These are phyloP conservation scores for Talaromyces rugulosus DNA, from an alignment of 2,329 filamentous ascomycete species.

Conservation along the genomic window DNA sequence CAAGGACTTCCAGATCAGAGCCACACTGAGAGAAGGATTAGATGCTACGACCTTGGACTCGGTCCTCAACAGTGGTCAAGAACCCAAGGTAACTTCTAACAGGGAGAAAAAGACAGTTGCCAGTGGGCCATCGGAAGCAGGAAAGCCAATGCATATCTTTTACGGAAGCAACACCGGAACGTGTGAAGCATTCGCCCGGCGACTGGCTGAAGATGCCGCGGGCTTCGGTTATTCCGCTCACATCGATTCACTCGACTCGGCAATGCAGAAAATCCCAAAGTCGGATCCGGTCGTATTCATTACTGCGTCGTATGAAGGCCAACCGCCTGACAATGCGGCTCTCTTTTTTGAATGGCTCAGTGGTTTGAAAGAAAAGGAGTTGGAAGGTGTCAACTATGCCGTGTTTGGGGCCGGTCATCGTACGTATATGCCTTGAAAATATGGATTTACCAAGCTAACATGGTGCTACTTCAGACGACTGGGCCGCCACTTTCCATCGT, in stretches of 20 bases:
- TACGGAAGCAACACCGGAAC: constrained; percentile 4
- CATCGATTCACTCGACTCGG: constrained; percentile 58
- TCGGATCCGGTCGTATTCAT: constrained; percentile 62
- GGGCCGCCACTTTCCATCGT: constrained; percentile 59
- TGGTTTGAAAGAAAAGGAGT: constrained; percentile 45
- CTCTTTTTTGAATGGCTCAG: constrained; percentile 66
- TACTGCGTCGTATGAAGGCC: constrained; percentile 69
- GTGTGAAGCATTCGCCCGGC: constrained; percentile 2
- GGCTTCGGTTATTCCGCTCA: constrained; percentile 56
- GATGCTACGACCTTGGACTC: constrained; percentile 41
- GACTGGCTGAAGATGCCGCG: constrained; percentile 34
- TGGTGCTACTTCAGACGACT: constrained; percentile 29
- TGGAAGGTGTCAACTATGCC: constrained; percentile 59
- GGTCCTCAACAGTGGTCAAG: constrained; percentile 23
- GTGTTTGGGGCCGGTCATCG: constrained; percentile 66
- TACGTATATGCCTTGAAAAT: constrained; percentile 18
- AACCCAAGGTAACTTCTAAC: constrained; percentile 9
- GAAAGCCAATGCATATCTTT: constrained; percentile 56
- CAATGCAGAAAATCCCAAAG: constrained; percentile 56
- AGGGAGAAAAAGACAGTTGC: constrained; percentile 18
- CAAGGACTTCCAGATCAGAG: constrained; percentile 60
- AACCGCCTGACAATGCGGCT: constrained; percentile 67
- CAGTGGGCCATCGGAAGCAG: constrained; percentile 11
- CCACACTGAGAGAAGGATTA: constrained; percentile 50
- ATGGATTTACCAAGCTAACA: constrained; percentile 25